Conservation (phyloP, 345 rosid genomes). For the Populus deltoides region DNA sequence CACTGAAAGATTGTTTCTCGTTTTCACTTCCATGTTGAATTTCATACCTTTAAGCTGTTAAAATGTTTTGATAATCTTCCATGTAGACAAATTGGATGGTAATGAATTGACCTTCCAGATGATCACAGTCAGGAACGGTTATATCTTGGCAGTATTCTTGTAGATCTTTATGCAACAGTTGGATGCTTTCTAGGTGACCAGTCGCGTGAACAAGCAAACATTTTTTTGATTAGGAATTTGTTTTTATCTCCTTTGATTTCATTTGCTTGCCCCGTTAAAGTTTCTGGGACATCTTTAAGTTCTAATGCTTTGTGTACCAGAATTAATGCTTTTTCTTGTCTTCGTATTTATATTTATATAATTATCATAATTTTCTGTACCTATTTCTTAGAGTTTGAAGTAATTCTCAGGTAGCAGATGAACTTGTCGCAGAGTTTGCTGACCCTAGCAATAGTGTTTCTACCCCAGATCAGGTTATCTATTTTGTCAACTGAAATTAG, state of each 20-base stretch:
- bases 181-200: neutral
- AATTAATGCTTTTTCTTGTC: neutral
- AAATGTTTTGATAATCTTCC: neutral
- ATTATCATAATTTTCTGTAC: conserved; percentile 2
- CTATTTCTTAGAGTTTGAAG: conserved; percentile 35
- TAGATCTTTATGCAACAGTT: neutral
- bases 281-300: neutral
- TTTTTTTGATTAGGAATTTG: neutral
- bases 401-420: conserved; percentile 89
- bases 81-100: neutral
- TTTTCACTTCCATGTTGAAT: neutral
- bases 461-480: conserved; percentile 84
- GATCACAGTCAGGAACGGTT: neutral
- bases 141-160: neutral
- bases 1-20: neutral
- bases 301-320: neutral
- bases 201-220: neutral
- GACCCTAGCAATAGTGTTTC: conserved; percentile 68
- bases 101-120: neutral
- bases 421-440: conserved; percentile 97
- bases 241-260: neutral
- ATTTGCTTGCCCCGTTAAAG: neutral
- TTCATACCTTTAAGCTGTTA: neutral
- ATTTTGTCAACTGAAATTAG: conserved; percentile 1
- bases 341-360: neutral